Conservation (phyloP, 2,329 filamentous ascomycete genomes). For the Sclerotiophoma versabilis region DNA sequence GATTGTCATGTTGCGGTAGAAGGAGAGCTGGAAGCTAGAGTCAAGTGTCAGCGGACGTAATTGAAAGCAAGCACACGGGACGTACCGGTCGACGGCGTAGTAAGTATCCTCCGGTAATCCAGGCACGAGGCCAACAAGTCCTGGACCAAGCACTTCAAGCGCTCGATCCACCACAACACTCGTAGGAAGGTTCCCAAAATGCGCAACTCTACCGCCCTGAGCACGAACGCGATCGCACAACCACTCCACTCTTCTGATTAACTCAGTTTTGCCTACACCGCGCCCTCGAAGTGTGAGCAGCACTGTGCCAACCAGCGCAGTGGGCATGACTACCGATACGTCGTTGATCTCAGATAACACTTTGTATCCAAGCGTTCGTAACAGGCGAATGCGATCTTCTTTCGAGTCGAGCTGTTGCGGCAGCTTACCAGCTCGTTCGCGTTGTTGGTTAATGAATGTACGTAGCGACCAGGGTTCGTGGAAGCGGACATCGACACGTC, state of each 20-base stretch:
- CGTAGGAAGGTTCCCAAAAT: slow-evolving; percentile 83
- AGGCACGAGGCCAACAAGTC: slow-evolving; percentile 80
- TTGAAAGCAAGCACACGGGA: background rate
- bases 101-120: slow-evolving; percentile 90
- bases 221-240: slow-evolving; percentile 79
- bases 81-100: slow-evolving; percentile 82
- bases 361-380: slow-evolving; percentile 89
- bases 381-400: slow-evolving; percentile 70
- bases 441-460: slow-evolving; percentile 80
- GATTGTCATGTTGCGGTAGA: slow-evolving; percentile 99
- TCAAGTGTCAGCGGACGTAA: slow-evolving; percentile 2
- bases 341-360: slow-evolving; percentile 94
- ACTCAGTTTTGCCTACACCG: slow-evolving; percentile 85
- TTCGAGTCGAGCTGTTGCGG: slow-evolving; percentile 45
- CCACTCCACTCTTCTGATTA: slow-evolving; percentile 90
- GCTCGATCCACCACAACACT: slow-evolving; percentile 86
- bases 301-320: slow-evolving; percentile 92
- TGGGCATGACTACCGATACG: slow-evolving; percentile 98
- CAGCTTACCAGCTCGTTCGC: slow-evolving; percentile 60
- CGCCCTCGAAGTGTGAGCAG: slow-evolving; percentile 88
- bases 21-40: slow-evolving; percentile 83
- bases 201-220: slow-evolving; percentile 90
- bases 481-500: slow-evolving; percentile 92
- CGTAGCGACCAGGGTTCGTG: slow-evolving; percentile 94
- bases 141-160: slow-evolving; percentile 87